Evolutionary conservation across 1,284 basidiomycete genomes (phyloP), one percentile per base, ranked within the genome.

Genomic region (Papiliotrema terrestris): DNA sequence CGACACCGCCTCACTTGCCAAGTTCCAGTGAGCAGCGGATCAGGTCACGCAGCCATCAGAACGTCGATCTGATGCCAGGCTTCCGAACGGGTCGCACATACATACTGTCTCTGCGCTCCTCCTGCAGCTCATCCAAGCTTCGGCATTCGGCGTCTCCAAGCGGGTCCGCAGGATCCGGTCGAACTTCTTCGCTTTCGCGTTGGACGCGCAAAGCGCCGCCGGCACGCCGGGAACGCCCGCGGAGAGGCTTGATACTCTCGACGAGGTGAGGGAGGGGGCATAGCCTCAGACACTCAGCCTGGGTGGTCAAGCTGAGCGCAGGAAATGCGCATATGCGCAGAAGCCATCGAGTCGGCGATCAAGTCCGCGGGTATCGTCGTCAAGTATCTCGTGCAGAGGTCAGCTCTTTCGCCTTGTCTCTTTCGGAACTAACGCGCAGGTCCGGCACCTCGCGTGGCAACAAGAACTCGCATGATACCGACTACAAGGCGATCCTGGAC

Each of bases 51-150:
- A 15, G 14, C 44, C 13, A 36, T 15, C 25, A 23, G 13, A 51
- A 5, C 44, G 47, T 51, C 22, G 50, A 29, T 32, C 39, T 45
- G 22, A 59, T 54, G 23, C 29, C 59, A 78, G 78, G 25, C 64
- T 82, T 2, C 63, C 74, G 0, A 78, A 78, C 49, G 80, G 80
- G 5, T 67, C 85, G 15, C 86, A 90, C 0, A 96, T 98, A 57
- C 86, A 92, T 57, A 93, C 92, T 1, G 86, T 95, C 22, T 94
- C 89, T 2, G 94, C 95, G 0, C 79, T 98, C 2, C 80, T 98
- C 8, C 80, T 98, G 20, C 94, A 98, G 66, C 85, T 98, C n/a
- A 86, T 98, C 1, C 95, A 98, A 69, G 93, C 93, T 0, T 92
- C 89, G 1, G 85, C 89, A 4, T 87, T 88, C 59, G 89, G 90